Conservation (phyloP, 768 basidiomycete species). For the Pulveroboletus ravenelii region DNA sequence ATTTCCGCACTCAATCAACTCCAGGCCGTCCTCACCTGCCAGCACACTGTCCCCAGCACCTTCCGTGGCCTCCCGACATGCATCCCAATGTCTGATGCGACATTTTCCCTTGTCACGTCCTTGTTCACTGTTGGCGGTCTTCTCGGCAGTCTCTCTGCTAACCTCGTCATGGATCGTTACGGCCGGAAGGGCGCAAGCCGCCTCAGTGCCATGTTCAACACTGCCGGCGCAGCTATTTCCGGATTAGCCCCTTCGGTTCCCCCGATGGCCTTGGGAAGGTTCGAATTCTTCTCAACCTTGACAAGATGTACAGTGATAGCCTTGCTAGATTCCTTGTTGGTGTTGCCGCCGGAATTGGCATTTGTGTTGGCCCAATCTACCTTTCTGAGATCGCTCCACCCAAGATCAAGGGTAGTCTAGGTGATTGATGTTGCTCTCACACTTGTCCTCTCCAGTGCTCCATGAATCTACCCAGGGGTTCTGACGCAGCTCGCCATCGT, state of each 20-base stretch:
- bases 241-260: slow-evolving; percentile 52
- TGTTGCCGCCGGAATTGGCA: slow-evolving; percentile 64
- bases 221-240: slow-evolving; percentile 63
- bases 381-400: slow-evolving; percentile 82
- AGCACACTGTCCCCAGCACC: slow-evolving; percentile 17
- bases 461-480: slow-evolving; percentile 46
- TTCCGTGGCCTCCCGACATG: slow-evolving; percentile 58
- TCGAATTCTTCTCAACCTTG: slow-evolving; percentile 14
- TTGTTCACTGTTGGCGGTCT: slow-evolving; percentile 88
- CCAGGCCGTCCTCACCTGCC: slow-evolving; percentile 73
- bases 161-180: slow-evolving; percentile 60
- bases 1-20: slow-evolving; percentile 90
- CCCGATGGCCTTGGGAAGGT: slow-evolving; percentile 65
- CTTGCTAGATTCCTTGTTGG: slow-evolving; percentile 56
- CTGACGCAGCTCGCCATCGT: slow-evolving; percentile 82
- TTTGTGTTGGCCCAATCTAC: slow-evolving; percentile 80
- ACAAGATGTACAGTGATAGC: neutral
- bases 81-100: slow-evolving; percentile 70
- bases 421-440: slow-evolving; percentile 39
- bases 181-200: slow-evolving; percentile 69
- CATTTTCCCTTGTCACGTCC: slow-evolving; percentile 80
- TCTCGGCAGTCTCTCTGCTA: slow-evolving; percentile 65
- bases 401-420: slow-evolving; percentile 69
- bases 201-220: slow-evolving; percentile 51
- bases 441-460: neutral